Conservation (phyloP, 345 rosid species). For the Camelina laxa region DNA sequence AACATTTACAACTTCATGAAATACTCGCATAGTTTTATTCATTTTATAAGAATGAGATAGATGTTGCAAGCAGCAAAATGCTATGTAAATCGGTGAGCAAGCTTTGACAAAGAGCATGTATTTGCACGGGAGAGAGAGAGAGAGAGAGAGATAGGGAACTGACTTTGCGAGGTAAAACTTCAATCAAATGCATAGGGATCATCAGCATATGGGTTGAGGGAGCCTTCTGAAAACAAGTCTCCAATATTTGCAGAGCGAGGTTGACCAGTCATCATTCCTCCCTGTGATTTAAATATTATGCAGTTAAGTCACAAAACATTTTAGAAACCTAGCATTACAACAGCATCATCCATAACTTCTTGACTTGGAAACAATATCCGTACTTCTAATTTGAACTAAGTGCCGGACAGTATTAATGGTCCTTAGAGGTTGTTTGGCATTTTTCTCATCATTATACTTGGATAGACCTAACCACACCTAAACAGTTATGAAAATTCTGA, state of each 20-base stretch:
- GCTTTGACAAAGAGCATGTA: background rate
- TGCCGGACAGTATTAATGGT: background rate
- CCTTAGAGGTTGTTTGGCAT: background rate
- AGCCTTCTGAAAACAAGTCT: constrained; percentile 23
- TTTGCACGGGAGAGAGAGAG: constrained; percentile 1
- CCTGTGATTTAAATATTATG: background rate
- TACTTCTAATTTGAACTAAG: background rate
- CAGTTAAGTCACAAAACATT: background rate
- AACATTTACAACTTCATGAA: background rate
- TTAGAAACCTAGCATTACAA: background rate
- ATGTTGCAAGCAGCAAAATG: constrained; percentile 1
- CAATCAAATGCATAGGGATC: constrained; percentile 95
- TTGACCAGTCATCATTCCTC: background rate
- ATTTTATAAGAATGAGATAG: constrained; percentile 1
- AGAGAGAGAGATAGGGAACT: constrained; percentile 10
- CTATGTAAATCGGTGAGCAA: background rate
- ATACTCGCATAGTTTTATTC: constrained; percentile 4
- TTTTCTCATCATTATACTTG: background rate
- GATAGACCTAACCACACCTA: background rate
- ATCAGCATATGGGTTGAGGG: constrained; percentile 76
- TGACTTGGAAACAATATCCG: background rate
- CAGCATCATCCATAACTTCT: constrained; percentile 3
- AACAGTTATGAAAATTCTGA: background rate
- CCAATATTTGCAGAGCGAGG: constrained; percentile 38
- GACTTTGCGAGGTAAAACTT: constrained; percentile 15